These are phyloP conservation scores for Chenopodium suecicum DNA, from an alignment of 148 eudicot genomes.

Conservation along the genomic window DNA sequence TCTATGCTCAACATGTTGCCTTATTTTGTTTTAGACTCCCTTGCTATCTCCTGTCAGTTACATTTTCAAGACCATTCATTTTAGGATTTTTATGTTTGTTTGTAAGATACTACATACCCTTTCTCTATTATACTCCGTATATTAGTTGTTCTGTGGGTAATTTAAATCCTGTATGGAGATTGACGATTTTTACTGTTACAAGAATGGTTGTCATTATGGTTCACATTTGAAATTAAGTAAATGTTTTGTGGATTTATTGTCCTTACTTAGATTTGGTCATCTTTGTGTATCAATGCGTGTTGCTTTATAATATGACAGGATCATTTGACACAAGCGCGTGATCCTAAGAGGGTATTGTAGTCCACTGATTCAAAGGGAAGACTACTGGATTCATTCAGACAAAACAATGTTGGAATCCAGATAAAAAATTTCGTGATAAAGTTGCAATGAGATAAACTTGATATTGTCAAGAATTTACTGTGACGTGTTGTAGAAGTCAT, in stretches of 20 bases:
- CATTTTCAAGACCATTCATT: too few species aligned
- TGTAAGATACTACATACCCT: too few species aligned
- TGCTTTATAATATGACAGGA: slow-evolving; percentile 28
- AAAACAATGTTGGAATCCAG: background rate
- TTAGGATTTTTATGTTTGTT: too few species aligned
- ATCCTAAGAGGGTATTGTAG: slow-evolving; percentile 36
- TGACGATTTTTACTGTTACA: background rate
- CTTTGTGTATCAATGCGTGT: background rate
- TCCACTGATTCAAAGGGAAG: background rate
- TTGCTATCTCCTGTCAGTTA: too few species aligned
- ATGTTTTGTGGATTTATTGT: background rate
- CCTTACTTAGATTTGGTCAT: background rate
- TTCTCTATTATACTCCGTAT: too few species aligned
- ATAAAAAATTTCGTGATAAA: slow-evolving; percentile 20
- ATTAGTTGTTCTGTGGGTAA: too few species aligned
- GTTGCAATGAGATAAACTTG: background rate
- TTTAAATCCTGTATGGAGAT: background rate
- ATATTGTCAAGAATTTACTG: background rate
- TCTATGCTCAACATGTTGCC: background rate
- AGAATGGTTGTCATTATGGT: background rate
- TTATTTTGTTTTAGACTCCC: background rate
- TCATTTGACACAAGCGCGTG: slow-evolving; percentile 39
- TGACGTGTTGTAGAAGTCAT: slow-evolving; percentile 12
- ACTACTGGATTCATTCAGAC: background rate
- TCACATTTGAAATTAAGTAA: background rate